Evolutionary conservation across 768 basidiomycete genomes (phyloP).

Genomic region (Tricholoma sp.): DNA sequence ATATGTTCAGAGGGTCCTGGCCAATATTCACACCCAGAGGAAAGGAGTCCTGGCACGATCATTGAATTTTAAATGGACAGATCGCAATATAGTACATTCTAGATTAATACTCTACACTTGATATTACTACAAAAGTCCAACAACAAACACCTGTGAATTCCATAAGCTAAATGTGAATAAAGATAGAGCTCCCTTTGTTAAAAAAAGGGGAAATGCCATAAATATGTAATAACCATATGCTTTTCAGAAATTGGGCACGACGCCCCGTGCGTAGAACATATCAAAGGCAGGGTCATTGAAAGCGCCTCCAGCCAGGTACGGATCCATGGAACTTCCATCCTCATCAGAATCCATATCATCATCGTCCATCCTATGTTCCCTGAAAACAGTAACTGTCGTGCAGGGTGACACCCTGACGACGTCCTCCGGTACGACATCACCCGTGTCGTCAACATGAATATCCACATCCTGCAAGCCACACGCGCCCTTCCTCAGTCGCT

Average conservation of each 20-base stretch:
- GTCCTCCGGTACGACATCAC: constrained; percentile 5
- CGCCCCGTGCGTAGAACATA: constrained; percentile 13
- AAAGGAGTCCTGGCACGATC: too few relatives aligned
- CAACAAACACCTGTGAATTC: too few relatives aligned
- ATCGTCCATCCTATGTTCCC: constrained; percentile 14
- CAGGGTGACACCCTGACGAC: constrained; percentile 8
- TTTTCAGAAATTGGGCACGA: not conserved
- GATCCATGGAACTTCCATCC: constrained; percentile 6
- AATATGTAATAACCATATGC: not conserved
- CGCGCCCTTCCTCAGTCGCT: constrained; percentile 19
- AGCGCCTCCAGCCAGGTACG: constrained; percentile 21
- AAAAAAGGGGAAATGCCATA: not conserved
- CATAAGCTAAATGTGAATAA: too few relatives aligned
- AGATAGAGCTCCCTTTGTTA: too few relatives aligned
- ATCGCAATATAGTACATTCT: too few relatives aligned
- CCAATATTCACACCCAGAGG: too few relatives aligned
- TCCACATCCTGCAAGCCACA: constrained; percentile 23
- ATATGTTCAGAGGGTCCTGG: too few relatives aligned
- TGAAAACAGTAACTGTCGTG: constrained; percentile 19
- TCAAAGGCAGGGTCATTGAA: constrained; percentile 27
- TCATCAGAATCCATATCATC: constrained; percentile 16
- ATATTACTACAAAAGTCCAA: too few relatives aligned
- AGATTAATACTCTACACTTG: too few relatives aligned
- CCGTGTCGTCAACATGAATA: constrained; percentile 24
- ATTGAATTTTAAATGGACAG: too few relatives aligned